Evolutionary conservation across 345 rosid genomes (phyloP), one percentile per base, ranked within the genome.

Genomic region (Barbarea vulgaris): DNA sequence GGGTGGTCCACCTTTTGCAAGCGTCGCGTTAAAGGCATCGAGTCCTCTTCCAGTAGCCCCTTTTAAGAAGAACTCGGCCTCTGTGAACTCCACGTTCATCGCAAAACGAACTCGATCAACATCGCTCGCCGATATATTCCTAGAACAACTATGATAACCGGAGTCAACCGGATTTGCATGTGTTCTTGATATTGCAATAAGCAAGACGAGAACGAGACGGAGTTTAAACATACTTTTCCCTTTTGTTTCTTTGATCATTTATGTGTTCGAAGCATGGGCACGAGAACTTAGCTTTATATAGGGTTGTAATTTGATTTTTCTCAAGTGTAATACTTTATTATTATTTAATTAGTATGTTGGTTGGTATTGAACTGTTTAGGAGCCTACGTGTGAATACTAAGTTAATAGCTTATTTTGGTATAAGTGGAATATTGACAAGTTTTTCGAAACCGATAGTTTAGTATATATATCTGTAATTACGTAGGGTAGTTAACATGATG

Each of bases 81-180:
- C 90, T 2, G 73, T 37, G 81, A 62, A 88, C 72, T 90, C 96
- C 79, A 93, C 18, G 74, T 93, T 90, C 73, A 86, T 70, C 2
- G 90, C 86, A 3, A 93, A 73, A 0, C 79, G 82, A 57, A 88
- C 42, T 39, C 17, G 79, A 64, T 88, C 94, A 7, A 6, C 13
- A 63, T 90, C 96, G 17, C 15, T 46, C 25, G 78, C 93, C 19
- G 67, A 15, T n/a, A 54, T 19, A 17, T 67, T 73, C 12, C 66
- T 70, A 0, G 70, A 74, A 67, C 82, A 74, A 9, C 78, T 39
- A 28, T 0, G 41, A 30, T 21, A 17, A 2, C 22, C 2, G 44
- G 41, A 46, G 3, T 63, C 36, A 22, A 17, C 66, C 64, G 56
- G 25, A 33, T 21, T n/a, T 28, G 67, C 33, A 48, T 65, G 65